Conservation (phyloP, 1,284 basidiomycete genomes). For the Rhodotorula sp. region DNA sequence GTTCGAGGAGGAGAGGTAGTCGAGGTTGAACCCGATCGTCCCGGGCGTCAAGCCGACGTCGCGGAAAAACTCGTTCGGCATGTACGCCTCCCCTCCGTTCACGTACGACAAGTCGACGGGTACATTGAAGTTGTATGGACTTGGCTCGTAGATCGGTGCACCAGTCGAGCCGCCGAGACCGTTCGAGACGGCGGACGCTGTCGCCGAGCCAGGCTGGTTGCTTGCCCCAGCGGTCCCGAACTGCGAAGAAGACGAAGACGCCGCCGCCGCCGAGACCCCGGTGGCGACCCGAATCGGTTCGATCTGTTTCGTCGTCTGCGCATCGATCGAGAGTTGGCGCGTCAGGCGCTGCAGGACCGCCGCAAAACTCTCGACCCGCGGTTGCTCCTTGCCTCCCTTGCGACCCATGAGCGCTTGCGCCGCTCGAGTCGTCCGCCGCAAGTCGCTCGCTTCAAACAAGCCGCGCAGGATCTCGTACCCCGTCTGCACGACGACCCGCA, state of each 20-base stretch:
- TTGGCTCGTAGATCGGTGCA: neutral
- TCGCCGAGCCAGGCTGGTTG: neutral
- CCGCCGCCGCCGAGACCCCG: neutral
- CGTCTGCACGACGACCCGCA: slow-evolving; percentile 24
- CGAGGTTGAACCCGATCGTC: slow-evolving; percentile 1
- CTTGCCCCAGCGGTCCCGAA: no score
- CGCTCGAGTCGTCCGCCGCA: slow-evolving; percentile 24
- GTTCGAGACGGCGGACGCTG: neutral
- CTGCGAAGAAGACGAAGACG: neutral
- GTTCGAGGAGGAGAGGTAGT: neutral
- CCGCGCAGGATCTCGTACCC: slow-evolving; percentile 32
- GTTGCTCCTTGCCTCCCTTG: neutral
- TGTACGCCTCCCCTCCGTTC: neutral
- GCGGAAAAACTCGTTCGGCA: slow-evolving; percentile 21
- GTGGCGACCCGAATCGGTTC: no score
- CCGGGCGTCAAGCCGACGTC: slow-evolving; percentile 12
- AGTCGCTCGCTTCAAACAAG: slow-evolving; percentile 32
- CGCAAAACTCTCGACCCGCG: slow-evolving; percentile 22
- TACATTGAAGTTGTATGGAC: neutral
- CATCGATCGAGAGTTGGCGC: slow-evolving; percentile 1
- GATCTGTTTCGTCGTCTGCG: neutral
- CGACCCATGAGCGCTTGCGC: slow-evolving; percentile 16
- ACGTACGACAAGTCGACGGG: neutral
- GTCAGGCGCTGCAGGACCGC: slow-evolving; percentile 11
- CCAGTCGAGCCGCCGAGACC: neutral